Conservation (phyloP, 345 rosid species). For the Sisymbrium altissimum region DNA sequence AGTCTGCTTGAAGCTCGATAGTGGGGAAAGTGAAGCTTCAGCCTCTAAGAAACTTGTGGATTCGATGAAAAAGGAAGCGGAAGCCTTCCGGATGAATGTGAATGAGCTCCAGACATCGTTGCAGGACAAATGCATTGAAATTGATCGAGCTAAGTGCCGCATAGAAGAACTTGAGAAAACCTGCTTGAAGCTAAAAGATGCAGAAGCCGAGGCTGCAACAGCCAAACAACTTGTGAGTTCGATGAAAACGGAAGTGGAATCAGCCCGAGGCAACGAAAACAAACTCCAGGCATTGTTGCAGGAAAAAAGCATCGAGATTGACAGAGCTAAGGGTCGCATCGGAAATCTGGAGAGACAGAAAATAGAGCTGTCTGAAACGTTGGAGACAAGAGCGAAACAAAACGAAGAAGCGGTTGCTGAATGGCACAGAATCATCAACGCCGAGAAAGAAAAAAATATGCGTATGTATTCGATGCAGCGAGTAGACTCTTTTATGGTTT, state of each 20-base stretch:
- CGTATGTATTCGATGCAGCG: conserved; percentile 24
- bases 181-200: conserved; percentile 27
- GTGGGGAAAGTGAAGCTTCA: conserved; percentile 29
- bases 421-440: conserved; percentile 23
- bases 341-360: conserved; percentile 33
- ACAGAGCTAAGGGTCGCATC: conserved; percentile 23
- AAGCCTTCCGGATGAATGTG: conserved; percentile 26
- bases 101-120: conserved; percentile 26
- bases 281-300: conserved; percentile 27
- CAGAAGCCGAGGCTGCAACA: conserved; percentile 28
- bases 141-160: conserved; percentile 23
- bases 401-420: conserved; percentile 9
- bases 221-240: conserved; percentile 29
- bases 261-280: conserved; percentile 18
- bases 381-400: conserved; percentile 25
- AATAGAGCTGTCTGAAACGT: conserved; percentile 18
- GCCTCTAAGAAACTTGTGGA: conserved; percentile 27
- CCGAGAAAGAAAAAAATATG: conserved; percentile 13
- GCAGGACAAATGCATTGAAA: conserved; percentile 29
- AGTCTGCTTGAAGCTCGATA: conserved; percentile 9
- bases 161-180: conserved; percentile 36
- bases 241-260: conserved; percentile 10
- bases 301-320: conserved; percentile 25
- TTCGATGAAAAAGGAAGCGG: conserved; percentile 21
- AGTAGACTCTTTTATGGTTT: conserved; percentile 14